phyloP scores from a whole-genome alignment of 1,139 yeast species.

The Debaryomyces udenii region DNA sequence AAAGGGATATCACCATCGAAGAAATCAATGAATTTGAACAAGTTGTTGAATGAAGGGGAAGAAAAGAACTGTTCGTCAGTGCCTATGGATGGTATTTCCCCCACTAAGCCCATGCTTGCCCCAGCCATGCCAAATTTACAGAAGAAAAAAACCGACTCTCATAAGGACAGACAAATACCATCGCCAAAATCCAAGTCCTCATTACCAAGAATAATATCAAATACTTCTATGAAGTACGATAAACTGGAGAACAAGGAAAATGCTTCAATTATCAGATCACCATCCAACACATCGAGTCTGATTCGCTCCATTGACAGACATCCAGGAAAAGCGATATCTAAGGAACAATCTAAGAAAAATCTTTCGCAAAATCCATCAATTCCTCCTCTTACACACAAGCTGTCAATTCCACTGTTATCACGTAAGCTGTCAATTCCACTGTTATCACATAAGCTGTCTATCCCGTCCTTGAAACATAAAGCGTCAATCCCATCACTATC shows the following conservation, averaged over 20 bases:
- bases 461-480: constrained; percentile 19
- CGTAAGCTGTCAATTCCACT: constrained; percentile 5
- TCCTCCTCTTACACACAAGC: constrained; percentile 14
- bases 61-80: constrained; percentile 33
- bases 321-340: too few species aligned
- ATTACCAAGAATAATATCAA: constrained; percentile 18
- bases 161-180: constrained; percentile 18
- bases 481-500: constrained; percentile 20
- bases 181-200: constrained; percentile 20
- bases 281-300: constrained; percentile 16
- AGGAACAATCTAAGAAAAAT: too few species aligned
- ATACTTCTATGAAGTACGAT: constrained; percentile 22
- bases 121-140: constrained; percentile 1
- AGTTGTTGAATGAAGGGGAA: constrained; percentile 26
- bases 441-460: constrained; percentile 11
- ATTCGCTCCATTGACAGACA: too few species aligned
- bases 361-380: background rate
- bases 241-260: constrained; percentile 14
- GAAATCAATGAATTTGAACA: constrained; percentile 42
- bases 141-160: constrained; percentile 13
- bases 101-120: background rate
- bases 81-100: constrained; percentile 39
- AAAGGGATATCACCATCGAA: constrained; percentile 43
- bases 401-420: constrained; percentile 14
- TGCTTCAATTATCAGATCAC: constrained; percentile 1